These are phyloP conservation scores for Kodamaea plutei DNA, from an alignment of 1,139 yeast species.

Conservation along the genomic window DNA sequence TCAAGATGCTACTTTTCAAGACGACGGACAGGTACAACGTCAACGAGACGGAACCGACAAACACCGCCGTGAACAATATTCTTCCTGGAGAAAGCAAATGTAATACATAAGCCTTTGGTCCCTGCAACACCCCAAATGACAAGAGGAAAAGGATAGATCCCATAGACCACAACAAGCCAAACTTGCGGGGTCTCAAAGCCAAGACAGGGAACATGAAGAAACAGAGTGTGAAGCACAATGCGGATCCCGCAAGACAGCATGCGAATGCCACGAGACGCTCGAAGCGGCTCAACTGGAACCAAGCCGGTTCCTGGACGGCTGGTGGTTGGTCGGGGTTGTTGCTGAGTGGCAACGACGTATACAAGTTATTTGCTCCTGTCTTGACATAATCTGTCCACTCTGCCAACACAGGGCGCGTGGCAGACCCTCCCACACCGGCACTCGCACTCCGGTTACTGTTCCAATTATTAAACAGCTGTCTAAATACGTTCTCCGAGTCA, in stretches of 20 bases:
- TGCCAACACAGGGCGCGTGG: slow-evolving; percentile 31
- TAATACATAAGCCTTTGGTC: slow-evolving; percentile 72
- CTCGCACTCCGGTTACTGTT: slow-evolving; percentile 14
- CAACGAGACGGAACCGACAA: slow-evolving; percentile 67
- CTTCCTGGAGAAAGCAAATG: slow-evolving; percentile 77
- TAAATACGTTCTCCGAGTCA: slow-evolving; percentile 41
- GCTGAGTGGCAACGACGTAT: slow-evolving; percentile 35
- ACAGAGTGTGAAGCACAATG: slow-evolving; percentile 76
- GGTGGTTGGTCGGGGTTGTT: slow-evolving; percentile 17
- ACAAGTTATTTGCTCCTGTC: slow-evolving; percentile 39
- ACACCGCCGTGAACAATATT: slow-evolving; percentile 73
- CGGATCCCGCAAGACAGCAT: slow-evolving; percentile 71
- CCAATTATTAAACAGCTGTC: slow-evolving; percentile 44
- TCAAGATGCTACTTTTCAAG: slow-evolving; percentile 67
- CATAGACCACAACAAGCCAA: slow-evolving; percentile 86
- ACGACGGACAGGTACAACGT: slow-evolving; percentile 58
- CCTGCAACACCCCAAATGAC: slow-evolving; percentile 89
- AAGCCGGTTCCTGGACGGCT: slow-evolving; percentile 41
- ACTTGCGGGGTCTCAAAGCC: slow-evolving; percentile 86
- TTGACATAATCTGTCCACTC: slow-evolving; percentile 48
- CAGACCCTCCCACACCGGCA: slow-evolving; percentile 1
- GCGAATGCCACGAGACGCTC: slow-evolving; percentile 79
- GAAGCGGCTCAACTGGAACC: slow-evolving; percentile 65
- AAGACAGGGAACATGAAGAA: slow-evolving; percentile 84
- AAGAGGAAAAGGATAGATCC: slow-evolving; percentile 84